phyloP scores from a whole-genome alignment of 2,329 filamentous ascomycete genomes.

The Aspergillus versicolor region DNA sequence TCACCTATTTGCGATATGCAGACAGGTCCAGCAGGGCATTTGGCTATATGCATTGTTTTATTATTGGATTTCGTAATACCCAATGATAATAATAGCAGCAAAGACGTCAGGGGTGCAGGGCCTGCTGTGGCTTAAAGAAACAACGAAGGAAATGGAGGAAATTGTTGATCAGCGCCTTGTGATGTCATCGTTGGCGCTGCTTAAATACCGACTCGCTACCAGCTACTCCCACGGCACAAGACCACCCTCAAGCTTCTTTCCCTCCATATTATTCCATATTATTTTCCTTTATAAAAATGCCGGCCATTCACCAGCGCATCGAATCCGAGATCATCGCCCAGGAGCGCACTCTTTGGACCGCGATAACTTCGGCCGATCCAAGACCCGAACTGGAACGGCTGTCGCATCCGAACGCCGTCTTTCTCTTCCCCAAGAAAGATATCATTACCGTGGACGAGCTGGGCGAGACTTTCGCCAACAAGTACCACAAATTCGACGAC shows the following conservation, averaged over 20 bases:
- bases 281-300: slow-evolving; percentile 23
- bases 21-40: neutral
- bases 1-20: neutral
- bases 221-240: neutral
- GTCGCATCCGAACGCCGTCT: slow-evolving; percentile 29
- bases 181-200: slow-evolving; percentile 5
- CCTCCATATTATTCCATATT: too few species aligned
- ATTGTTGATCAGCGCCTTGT: slow-evolving; percentile 6
- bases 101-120: neutral
- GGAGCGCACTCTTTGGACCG: slow-evolving; percentile 39
- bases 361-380: slow-evolving; percentile 37
- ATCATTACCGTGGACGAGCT: slow-evolving; percentile 34
- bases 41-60: neutral
- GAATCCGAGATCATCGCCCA: slow-evolving; percentile 35
- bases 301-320: slow-evolving; percentile 39
- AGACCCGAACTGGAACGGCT: slow-evolving; percentile 32
- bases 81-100: neutral
- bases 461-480: slow-evolving; percentile 26
- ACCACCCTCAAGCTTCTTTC: too few species aligned
- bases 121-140: too few species aligned
- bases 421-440: slow-evolving; percentile 34
- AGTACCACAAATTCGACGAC: slow-evolving; percentile 37
- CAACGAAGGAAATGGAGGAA: too few species aligned
- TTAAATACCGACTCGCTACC: neutral
- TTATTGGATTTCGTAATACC: neutral